Conservation (phyloP, 495 filamentous ascomycete species). For the Bacidia rubella region DNA sequence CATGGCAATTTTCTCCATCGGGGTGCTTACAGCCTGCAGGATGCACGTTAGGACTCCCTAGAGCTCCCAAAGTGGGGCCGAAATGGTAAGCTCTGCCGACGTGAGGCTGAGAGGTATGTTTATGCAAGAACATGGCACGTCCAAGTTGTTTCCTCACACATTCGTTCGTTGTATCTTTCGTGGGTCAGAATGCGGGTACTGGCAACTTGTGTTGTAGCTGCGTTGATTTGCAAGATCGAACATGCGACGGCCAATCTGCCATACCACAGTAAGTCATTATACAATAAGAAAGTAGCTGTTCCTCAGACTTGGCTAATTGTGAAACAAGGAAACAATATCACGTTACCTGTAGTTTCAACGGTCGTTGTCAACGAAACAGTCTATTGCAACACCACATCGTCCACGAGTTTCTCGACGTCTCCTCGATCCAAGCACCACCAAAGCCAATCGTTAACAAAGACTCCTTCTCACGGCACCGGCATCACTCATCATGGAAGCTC, state of each 20-base stretch:
- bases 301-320: background rate
- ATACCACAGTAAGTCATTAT: background rate
- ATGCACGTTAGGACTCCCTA: background rate
- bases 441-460: background rate
- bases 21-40: background rate
- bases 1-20: background rate
- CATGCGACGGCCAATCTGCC: background rate
- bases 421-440: background rate
- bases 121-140: background rate
- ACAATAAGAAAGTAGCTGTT: too few species aligned
- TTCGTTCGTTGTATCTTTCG: background rate
- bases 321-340: background rate
- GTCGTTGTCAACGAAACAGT: background rate
- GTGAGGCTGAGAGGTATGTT: background rate
- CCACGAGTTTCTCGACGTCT: background rate
- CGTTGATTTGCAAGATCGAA: background rate
- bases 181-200: background rate
- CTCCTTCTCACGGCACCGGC: background rate
- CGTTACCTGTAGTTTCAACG: too few species aligned
- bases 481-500: background rate
- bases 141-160: background rate
- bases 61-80: background rate
- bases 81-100: background rate
- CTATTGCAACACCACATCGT: background rate
- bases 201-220: background rate